These are phyloP conservation scores for Lactarius hengduanensis DNA, from an alignment of 768 basidiomycete genomes.

Conservation along the genomic window DNA sequence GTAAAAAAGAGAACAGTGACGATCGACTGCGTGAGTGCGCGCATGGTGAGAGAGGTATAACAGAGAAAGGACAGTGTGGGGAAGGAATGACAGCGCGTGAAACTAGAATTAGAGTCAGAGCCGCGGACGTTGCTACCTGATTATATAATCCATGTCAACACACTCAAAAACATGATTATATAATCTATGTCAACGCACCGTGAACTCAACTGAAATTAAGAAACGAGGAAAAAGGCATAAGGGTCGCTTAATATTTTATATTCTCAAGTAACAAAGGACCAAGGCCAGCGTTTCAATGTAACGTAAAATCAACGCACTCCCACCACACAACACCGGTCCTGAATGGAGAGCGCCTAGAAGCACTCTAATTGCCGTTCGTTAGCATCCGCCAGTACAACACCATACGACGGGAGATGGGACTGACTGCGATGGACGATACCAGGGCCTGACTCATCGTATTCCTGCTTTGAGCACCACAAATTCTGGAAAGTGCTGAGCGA, in stretches of 20 bases:
- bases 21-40: background rate
- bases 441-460: conserved; percentile 85
- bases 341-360: background rate
- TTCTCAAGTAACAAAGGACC: conserved; percentile 3
- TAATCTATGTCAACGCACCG: background rate
- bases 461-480: conserved; percentile 90
- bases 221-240: conserved; percentile 7
- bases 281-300: background rate
- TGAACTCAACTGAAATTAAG: background rate
- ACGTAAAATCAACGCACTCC: background rate
- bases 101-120: no score
- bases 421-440: conserved; percentile 75
- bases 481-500: conserved; percentile 96
- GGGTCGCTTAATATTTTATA: conserved; percentile 5
- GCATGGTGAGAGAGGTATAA: background rate
- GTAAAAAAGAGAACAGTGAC: background rate
- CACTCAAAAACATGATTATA: background rate
- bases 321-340: background rate
- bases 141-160: no score
- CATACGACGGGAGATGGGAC: background rate
- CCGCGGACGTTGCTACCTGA: no score
- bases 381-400: background rate
- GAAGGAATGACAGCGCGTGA: background rate
- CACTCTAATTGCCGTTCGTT: background rate
- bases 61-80: background rate